Conservation (phyloP, 768 basidiomycete genomes). For the Leccinum variicolor region DNA sequence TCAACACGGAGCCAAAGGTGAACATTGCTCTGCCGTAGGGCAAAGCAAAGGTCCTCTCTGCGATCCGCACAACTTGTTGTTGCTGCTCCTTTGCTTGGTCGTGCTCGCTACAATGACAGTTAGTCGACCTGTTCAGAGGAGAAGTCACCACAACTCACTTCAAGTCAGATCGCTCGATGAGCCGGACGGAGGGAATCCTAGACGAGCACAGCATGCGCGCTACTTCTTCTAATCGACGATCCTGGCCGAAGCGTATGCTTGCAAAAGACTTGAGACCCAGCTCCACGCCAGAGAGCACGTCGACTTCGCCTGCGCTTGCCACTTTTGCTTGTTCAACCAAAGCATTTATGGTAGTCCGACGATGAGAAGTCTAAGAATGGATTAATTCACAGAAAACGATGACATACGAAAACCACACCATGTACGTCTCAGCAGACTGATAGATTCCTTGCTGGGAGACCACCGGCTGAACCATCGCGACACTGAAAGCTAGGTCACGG, state of each 20-base stretch:
- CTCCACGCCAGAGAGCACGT: slow-evolving; percentile 67
- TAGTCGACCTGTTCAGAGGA: not conserved
- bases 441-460: slow-evolving; percentile 27
- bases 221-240: slow-evolving; percentile 88
- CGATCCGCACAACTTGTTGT: slow-evolving; percentile 71
- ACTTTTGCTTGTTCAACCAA: slow-evolving; percentile 49
- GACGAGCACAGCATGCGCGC: slow-evolving; percentile 88
- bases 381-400: slow-evolving; percentile 7
- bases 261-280: slow-evolving; percentile 71
- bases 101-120: slow-evolving; percentile 58
- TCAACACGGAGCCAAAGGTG: slow-evolving; percentile 78
- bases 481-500: slow-evolving; percentile 31
- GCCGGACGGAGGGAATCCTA: slow-evolving; percentile 59
- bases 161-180: slow-evolving; percentile 63
- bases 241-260: slow-evolving; percentile 84
- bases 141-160: slow-evolving; percentile 44
- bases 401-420: slow-evolving; percentile 13
- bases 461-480: slow-evolving; percentile 29
- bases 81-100: slow-evolving; percentile 88
- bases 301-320: slow-evolving; percentile 52
- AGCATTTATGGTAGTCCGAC: slow-evolving; percentile 48
- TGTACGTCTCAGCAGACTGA: slow-evolving; percentile 33
- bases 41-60: slow-evolving; percentile 85
- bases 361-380: slow-evolving; percentile 43
- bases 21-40: slow-evolving; percentile 91